phyloP scores from a whole-genome alignment of 768 basidiomycete genomes.

The Kwoniella europaea region DNA sequence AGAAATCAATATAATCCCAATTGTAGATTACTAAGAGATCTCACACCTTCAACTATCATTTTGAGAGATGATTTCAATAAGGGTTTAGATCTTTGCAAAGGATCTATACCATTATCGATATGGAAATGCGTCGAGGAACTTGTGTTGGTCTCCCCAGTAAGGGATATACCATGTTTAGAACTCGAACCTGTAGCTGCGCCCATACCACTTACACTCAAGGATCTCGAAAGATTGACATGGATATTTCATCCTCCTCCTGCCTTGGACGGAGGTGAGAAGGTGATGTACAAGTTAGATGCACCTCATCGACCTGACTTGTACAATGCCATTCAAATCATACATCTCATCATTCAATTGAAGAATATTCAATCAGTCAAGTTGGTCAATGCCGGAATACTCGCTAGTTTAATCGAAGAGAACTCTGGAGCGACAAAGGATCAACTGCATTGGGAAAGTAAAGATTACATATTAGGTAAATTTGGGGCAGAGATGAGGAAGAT shows the following conservation, averaged over 20 bases:
- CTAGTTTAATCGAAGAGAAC: background rate
- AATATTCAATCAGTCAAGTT: background rate
- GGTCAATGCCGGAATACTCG: background rate
- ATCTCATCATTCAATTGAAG: background rate
- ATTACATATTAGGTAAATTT: background rate
- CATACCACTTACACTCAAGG: background rate
- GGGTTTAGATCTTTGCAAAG: background rate
- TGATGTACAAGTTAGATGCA: background rate
- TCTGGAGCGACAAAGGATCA: background rate
- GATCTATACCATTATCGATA: background rate
- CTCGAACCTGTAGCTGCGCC: background rate
- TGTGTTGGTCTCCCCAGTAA: background rate
- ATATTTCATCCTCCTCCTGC: background rate
- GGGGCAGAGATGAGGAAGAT: background rate
- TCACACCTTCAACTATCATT: background rate
- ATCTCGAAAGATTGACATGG: background rate
- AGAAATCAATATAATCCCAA: background rate
- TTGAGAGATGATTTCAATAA: background rate
- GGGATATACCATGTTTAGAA: background rate
- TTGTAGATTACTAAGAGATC: background rate
- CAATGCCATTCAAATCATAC: background rate
- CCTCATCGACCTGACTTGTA: background rate
- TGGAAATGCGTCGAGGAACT: background rate
- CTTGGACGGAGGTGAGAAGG: background rate
- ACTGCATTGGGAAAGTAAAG: background rate